Evolutionary conservation across 257 asterid species (phyloP).

Genomic region (Nicotiana knightiana): DNA sequence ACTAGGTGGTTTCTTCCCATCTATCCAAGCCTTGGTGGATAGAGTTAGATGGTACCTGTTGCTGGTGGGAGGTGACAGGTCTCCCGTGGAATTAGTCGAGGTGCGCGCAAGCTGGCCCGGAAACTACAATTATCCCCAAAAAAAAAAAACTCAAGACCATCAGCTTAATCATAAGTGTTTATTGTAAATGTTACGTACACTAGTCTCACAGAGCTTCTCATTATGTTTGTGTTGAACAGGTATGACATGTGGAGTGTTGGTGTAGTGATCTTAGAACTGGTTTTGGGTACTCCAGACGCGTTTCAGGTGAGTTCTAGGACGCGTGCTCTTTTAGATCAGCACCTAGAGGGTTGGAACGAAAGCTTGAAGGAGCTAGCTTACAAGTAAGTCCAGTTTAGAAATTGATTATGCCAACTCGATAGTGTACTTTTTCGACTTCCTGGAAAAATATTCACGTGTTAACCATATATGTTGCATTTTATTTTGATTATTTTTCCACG

Average conservation of each 20-base stretch:
- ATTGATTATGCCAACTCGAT: background rate
- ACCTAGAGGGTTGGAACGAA: conserved; percentile 90
- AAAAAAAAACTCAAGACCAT: background rate
- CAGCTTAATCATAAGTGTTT: background rate
- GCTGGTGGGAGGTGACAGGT: no score
- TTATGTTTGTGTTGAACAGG: conserved; percentile 38
- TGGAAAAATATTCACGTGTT: background rate
- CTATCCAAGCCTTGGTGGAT: no score
- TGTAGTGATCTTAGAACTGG: conserved; percentile 80
- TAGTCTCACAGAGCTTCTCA: background rate
- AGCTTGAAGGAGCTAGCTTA: conserved; percentile 88
- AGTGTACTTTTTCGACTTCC: background rate
- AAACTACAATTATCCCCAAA: no score
- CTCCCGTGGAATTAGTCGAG: no score
- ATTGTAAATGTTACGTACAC: background rate
- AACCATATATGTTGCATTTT: background rate
- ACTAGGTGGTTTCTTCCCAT: no score
- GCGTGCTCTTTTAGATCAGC: conserved; percentile 83
- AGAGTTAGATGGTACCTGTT: no score
- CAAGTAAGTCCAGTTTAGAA: conserved; percentile 48
- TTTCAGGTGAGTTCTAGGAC: conserved; percentile 79
- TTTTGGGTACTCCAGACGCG: conserved; percentile 91
- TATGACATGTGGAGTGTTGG: conserved; percentile 99
- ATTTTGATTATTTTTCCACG: background rate
- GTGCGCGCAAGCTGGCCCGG: no score